Evolutionary conservation across 73 alveolate genomes (phyloP).

Genomic region (Tetrahymena thermophila): DNA sequence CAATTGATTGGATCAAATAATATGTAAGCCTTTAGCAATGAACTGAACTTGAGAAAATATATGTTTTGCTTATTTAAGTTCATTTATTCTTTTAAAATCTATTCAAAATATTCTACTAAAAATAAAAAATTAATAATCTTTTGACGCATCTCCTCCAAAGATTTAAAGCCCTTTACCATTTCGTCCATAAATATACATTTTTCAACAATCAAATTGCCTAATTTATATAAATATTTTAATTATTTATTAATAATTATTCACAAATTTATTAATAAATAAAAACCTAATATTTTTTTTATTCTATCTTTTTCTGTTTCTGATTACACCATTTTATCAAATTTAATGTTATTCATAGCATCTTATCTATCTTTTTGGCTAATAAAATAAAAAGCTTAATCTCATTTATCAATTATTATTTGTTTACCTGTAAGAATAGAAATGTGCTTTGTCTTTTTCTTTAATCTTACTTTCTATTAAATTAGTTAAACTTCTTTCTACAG

Average conservation of each 20-base stretch:
- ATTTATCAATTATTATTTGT: too few species aligned
- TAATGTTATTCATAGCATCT: background rate
- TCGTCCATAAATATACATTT: background rate
- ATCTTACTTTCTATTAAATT: background rate
- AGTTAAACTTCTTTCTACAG: background rate
- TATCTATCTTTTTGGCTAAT: background rate
- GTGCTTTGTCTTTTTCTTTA: background rate
- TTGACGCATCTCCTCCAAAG: background rate
- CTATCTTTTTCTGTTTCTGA: background rate
- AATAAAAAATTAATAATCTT: background rate
- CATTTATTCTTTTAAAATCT: background rate
- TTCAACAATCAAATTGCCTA: background rate
- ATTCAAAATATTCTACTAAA: background rate
- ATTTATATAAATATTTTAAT: too few species aligned
- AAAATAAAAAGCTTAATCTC: background rate
- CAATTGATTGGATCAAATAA: background rate
- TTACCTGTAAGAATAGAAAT: background rate
- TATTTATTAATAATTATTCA: too few species aligned
- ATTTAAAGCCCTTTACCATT: background rate
- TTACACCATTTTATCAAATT: background rate
- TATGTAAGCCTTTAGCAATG: background rate
- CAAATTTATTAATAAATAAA: too few species aligned
- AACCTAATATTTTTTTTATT: background rate
- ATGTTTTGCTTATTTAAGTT: background rate
- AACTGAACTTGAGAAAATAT: background rate